A percentile compares a stretch with the other conserved stretches of the same genome.
Conservation (phyloP, 2,329 filamentous ascomycete species). For the Aspergillus sojae region DNA sequence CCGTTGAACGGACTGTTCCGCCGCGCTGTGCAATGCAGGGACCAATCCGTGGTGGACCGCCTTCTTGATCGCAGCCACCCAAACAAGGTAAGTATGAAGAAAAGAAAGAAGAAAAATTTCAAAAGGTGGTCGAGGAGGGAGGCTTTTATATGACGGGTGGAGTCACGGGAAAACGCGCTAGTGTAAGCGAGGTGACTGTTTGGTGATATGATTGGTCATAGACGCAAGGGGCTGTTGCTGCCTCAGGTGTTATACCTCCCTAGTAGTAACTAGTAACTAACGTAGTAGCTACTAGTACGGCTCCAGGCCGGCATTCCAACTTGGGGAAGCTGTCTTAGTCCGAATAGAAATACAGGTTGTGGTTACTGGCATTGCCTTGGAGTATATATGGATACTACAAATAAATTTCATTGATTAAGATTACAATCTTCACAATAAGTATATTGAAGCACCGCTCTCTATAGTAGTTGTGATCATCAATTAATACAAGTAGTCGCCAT, state of each 20-base stretch:
- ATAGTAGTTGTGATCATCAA: not conserved
- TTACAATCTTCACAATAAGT: not conserved
- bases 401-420: not conserved
- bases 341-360: too few relatives aligned
- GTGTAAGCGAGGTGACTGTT: slow-evolving; percentile 19
- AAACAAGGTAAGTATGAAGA: slow-evolving; percentile 58
- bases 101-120: slow-evolving; percentile 42
- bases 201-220: slow-evolving; percentile 9
- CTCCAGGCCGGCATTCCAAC: too few relatives aligned
- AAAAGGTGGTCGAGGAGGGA: slow-evolving; percentile 29
- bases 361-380: not conserved
- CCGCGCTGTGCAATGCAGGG: slow-evolving; percentile 63
- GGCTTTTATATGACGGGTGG: slow-evolving; percentile 22
- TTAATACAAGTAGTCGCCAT: not conserved
- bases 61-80: slow-evolving; percentile 51
- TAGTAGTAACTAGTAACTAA: too few relatives aligned
- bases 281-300: too few relatives aligned
- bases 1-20: slow-evolving; percentile 52
- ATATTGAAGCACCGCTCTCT: not conserved
- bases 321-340: not conserved
- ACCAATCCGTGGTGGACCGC: slow-evolving; percentile 49
- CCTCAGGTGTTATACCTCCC: not conserved
- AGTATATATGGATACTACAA: not conserved
- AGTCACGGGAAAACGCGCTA: slow-evolving; percentile 14
- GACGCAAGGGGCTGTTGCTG: not conserved